phyloP scores from a whole-genome alignment of 257 asterid genomes.

The Striga asiatica region DNA sequence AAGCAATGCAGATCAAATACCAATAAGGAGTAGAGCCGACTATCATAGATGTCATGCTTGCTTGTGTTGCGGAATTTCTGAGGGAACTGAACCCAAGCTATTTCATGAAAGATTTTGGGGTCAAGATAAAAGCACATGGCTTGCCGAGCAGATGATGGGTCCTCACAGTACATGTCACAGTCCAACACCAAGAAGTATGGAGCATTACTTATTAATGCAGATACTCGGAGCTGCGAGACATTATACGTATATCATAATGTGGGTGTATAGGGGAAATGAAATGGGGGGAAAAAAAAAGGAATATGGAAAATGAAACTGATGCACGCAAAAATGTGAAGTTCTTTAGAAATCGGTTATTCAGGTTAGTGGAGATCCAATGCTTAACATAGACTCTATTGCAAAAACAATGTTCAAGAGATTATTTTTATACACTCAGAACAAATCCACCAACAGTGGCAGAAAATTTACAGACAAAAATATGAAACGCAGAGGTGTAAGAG shows the following conservation, averaged over 20 bases:
- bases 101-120: conserved; percentile 16
- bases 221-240: conserved; percentile 51
- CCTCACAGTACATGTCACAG: conserved; percentile 45
- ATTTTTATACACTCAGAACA: not conserved
- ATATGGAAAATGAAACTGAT: too few species aligned
- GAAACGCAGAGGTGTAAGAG: not conserved
- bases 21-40: conserved; percentile 19
- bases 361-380: too few species aligned
- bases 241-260: not conserved
- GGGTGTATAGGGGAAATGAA: too few species aligned
- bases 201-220: conserved; percentile 57
- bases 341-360: not conserved
- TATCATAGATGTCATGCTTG: conserved; percentile 43
- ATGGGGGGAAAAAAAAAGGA: too few species aligned
- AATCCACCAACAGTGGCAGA: not conserved
- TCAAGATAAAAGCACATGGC: conserved; percentile 43
- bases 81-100: conserved; percentile 62
- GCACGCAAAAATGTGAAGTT: not conserved
- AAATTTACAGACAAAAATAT: not conserved
- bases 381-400: too few species aligned
- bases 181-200: conserved; percentile 48
- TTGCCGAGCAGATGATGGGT: conserved; percentile 41
- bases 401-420: too few species aligned
- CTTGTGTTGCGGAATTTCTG: conserved; percentile 21
- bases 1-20: conserved; percentile 13